These are phyloP conservation scores for Cucurbita maxima DNA, from an alignment of 306 rosid genomes.

Conservation along the genomic window DNA sequence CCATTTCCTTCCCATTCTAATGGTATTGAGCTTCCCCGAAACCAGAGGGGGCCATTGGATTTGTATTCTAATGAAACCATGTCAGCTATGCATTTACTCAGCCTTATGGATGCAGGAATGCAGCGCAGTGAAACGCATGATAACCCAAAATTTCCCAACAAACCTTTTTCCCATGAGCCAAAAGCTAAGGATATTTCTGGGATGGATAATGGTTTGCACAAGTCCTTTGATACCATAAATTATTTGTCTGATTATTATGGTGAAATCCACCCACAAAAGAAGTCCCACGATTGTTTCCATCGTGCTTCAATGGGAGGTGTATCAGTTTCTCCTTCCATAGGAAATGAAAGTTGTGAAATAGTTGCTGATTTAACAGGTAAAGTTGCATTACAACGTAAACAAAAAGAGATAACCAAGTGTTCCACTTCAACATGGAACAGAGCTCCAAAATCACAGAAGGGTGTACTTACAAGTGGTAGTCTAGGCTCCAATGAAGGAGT, in stretches of 20 bases:
- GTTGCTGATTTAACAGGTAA: slow-evolving; percentile 27
- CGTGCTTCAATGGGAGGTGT: slow-evolving; percentile 33
- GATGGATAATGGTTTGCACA: slow-evolving; percentile 36
- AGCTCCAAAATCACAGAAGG: slow-evolving; percentile 21
- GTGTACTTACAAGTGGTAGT: slow-evolving; percentile 15
- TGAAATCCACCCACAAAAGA: slow-evolving; percentile 33
- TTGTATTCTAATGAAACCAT: slow-evolving; percentile 81
- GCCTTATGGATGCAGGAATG: slow-evolving; percentile 96
- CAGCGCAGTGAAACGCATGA: slow-evolving; percentile 43
- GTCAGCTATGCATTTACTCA: slow-evolving; percentile 98
- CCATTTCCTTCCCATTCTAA: slow-evolving; percentile 35
- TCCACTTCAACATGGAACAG: slow-evolving; percentile 32
- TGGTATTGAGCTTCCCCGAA: slow-evolving; percentile 44
- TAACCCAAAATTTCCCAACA: slow-evolving; percentile 34
- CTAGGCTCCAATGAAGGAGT: slow-evolving; percentile 12
- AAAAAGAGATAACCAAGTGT: slow-evolving; percentile 38
- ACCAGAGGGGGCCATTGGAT: slow-evolving; percentile 50
- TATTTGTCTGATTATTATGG: slow-evolving; percentile 29
- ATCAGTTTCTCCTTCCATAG: slow-evolving; percentile 41
- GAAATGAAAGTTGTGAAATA: slow-evolving; percentile 22
- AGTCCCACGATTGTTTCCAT: slow-evolving; percentile 38
- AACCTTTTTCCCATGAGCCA: slow-evolving; percentile 37
- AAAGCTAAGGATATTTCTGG: slow-evolving; percentile 31
- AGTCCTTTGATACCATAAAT: slow-evolving; percentile 31
- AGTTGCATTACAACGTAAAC: slow-evolving; percentile 34